These are phyloP conservation scores for Penicillium sp. DNA, from an alignment of 2,329 filamentous ascomycete species.

Conservation along the genomic window DNA sequence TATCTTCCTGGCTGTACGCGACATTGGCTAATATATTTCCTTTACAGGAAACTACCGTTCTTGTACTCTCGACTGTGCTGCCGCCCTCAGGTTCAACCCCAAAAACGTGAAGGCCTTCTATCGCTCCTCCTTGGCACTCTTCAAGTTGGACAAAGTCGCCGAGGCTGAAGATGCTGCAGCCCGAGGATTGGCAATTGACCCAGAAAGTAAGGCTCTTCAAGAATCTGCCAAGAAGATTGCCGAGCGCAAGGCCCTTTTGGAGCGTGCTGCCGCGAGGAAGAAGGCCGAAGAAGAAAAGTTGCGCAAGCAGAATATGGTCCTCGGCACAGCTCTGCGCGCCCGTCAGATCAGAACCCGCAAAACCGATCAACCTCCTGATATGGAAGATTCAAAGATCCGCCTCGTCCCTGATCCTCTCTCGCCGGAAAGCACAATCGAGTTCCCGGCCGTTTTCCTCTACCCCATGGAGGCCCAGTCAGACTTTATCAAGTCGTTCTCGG, in stretches of 20 bases:
- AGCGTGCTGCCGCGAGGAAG: constrained; percentile 57
- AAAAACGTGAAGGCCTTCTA: constrained; percentile 88
- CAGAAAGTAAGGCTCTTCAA: constrained; percentile 65
- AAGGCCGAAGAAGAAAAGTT: constrained; percentile 47
- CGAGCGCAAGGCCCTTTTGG: constrained; percentile 57
- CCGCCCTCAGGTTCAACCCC: constrained; percentile 74
- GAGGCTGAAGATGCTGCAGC: constrained; percentile 80
- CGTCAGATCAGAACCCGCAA: constrained; percentile 67
- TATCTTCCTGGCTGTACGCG: background rate
- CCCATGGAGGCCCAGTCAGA: constrained; percentile 79
- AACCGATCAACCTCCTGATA: constrained; percentile 73
- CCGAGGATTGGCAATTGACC: constrained; percentile 71
- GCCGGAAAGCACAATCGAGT: constrained; percentile 67
- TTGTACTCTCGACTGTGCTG: constrained; percentile 80
- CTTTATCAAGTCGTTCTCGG: constrained; percentile 83
- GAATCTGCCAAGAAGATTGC: constrained; percentile 63
- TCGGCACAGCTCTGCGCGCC: constrained; percentile 66
- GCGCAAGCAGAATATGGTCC: constrained; percentile 58
- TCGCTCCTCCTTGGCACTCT: constrained; percentile 73
- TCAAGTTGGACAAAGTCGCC: constrained; percentile 72
- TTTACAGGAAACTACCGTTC: constrained; percentile 75
- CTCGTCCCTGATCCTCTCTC: constrained; percentile 73
- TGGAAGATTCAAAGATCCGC: constrained; percentile 75
- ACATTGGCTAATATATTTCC: background rate
- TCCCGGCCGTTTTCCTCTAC: constrained; percentile 83